These are phyloP conservation scores for Fusarium continuum DNA, from an alignment of 2,329 filamentous ascomycete genomes.

Conservation along the genomic window DNA sequence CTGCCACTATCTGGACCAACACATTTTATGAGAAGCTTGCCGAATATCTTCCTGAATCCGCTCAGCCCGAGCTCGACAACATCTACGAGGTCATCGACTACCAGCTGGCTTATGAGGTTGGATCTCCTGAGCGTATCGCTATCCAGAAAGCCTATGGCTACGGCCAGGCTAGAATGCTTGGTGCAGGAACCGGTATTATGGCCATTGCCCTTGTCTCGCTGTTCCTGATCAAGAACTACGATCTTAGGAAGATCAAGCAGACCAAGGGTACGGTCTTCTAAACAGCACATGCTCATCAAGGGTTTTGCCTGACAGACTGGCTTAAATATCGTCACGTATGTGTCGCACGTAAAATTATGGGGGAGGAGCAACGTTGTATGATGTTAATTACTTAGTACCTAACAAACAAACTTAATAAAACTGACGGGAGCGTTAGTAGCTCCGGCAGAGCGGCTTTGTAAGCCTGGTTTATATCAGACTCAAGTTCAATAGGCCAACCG, in stretches of 20 bases:
- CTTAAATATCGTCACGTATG: background rate
- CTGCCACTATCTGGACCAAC: conserved; percentile 47
- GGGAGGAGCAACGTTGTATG: conserved; percentile 6
- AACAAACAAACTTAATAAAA: conserved; percentile 8
- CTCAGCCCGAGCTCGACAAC: conserved; percentile 48
- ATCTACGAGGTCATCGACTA: conserved; percentile 64
- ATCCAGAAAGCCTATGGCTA: conserved; percentile 68
- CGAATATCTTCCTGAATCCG: conserved; percentile 58
- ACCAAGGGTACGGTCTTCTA: conserved; percentile 63
- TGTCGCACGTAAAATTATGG: conserved; percentile 8
- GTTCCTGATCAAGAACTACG: conserved; percentile 59
- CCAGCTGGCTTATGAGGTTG: conserved; percentile 61
- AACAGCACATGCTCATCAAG: background rate
- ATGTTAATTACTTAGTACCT: background rate
- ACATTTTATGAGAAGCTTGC: conserved; percentile 54
- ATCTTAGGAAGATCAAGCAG: conserved; percentile 59
- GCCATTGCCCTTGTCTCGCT: conserved; percentile 49
- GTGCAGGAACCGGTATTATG: conserved; percentile 49
- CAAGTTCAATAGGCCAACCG: background rate
- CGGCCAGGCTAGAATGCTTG: conserved; percentile 59
- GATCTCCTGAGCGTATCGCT: conserved; percentile 55
- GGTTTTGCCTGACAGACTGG: background rate
- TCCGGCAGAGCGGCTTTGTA: background rate
- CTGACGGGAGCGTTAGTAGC: background rate
- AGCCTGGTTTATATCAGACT: background rate